Base-by-base conservation (phyloP, 352 stramenopile species). In the Phytophthora fragariae region DNA sequence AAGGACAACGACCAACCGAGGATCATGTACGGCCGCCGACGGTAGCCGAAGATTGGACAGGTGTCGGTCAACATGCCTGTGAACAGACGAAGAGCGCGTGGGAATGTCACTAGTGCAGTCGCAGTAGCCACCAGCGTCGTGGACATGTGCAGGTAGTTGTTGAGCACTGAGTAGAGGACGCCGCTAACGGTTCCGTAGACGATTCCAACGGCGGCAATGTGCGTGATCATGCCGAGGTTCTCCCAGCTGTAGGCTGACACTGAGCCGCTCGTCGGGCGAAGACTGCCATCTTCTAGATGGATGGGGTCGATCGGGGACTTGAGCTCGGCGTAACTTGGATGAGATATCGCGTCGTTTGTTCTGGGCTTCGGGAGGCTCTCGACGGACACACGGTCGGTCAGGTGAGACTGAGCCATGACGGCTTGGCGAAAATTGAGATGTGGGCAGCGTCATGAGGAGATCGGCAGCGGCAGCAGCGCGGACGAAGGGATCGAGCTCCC, bases 11-110 rank as follows among this genome's bases (percentile, higher is more conserved):
- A 56, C 83, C 82, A 90, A 3, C 89, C 89, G 35, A 92, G 56
- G 17, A 92, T 79, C 76, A 96, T 85, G 70, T 97, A 97, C 27
- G 89, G 85, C 21, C 89, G 90, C 4, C 89, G 76, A 3, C 86
- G 90, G 57, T 91, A 91, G 47, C 89, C 85, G 59, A 79, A 37
- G 33, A 37, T 37, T 37, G 33, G 33, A 10, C 6, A 77, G 50
- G 79, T 89, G 72, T 97, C 91, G 2, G 77, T 86, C 5, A 96
- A 49, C 50, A 96, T 81, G 35, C 82, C 88, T 50, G 87, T 85
- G 24, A 95, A 77, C 31, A 86, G 41, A 3, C 81, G 81, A 46
- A 89, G 82, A 4, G 77, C 72, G 12, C 81, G 80, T 3, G 81
- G 80, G 35, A 86, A 68, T n/a, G 62, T 65, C 21, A 89, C 76